Conservation (phyloP, 306 rosid genomes). For the Corylus avellana region DNA sequence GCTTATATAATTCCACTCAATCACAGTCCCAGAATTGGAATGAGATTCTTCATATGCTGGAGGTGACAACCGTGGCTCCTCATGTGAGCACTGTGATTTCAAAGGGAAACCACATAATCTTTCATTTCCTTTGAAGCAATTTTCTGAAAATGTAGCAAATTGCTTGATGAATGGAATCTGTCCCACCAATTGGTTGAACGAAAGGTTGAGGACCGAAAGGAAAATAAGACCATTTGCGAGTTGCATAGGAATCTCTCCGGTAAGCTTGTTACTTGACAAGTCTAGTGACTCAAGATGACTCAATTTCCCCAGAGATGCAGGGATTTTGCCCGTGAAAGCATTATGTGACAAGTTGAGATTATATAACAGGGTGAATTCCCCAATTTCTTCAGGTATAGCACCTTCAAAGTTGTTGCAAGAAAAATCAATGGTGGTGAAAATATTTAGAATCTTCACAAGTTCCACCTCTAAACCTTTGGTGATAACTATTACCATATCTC, state of each 20-base stretch:
- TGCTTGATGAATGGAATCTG: conserved; percentile 36
- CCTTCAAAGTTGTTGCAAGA: conserved; percentile 32
- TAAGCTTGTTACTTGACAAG: too few species aligned
- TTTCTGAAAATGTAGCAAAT: conserved; percentile 31
- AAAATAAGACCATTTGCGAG: not conserved
- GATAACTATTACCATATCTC: conserved; percentile 14
- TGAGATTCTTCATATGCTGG: not conserved
- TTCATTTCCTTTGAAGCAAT: conserved; percentile 32
- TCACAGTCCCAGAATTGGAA: not conserved
- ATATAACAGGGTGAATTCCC: not conserved
- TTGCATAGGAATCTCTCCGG: too few species aligned
- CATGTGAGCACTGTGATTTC: not conserved
- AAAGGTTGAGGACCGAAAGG: conserved; percentile 30
- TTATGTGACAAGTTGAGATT: conserved; percentile 34
- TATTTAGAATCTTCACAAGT: not conserved
- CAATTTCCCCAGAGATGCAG: too few species aligned
- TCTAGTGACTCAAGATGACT: too few species aligned
- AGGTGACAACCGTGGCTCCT: not conserved
- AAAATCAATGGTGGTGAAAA: not conserved
- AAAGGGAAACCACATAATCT: conserved; percentile 37
- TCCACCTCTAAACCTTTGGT: conserved; percentile 10
- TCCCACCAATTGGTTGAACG: conserved; percentile 31
- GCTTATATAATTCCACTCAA: conserved; percentile 39
- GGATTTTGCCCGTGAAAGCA: conserved; percentile 1
- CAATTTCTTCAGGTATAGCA: conserved; percentile 18